These are phyloP conservation scores for Sordariomycetes sp. DNA, from an alignment of 2,329 filamentous ascomycete genomes.

Conservation along the genomic window DNA sequence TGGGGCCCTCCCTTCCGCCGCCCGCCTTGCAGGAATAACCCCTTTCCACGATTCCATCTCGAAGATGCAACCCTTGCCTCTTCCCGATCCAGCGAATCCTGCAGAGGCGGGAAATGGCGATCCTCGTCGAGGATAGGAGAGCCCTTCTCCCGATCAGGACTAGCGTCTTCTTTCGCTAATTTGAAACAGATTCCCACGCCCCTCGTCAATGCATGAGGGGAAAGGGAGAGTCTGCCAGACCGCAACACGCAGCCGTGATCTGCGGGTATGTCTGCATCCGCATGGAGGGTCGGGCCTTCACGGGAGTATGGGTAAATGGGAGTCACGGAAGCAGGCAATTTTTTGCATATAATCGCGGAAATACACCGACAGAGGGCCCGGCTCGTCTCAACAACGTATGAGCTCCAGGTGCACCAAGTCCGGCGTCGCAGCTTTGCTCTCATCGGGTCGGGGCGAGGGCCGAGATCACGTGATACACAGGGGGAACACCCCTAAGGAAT, in stretches of 20 bases:
- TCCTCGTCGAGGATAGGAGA: background rate
- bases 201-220: slow-evolving; percentile 1
- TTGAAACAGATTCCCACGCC: slow-evolving; percentile 15
- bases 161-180: slow-evolving; percentile 13
- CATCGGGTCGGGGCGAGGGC: background rate
- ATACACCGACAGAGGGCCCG: background rate
- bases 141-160: slow-evolving; percentile 6
- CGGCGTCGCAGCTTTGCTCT: background rate
- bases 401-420: background rate
- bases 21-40: background rate
- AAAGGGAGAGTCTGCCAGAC: background rate
- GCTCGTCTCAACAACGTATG: background rate
- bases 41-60: background rate
- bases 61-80: background rate
- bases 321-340: background rate
- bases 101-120: slow-evolving; percentile 1
- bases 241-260: background rate
- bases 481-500: background rate
- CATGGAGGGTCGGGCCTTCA: background rate
- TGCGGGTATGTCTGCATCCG: background rate
- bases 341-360: background rate
- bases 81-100: background rate
- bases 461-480: background rate
- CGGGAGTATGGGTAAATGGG: background rate
- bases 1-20: background rate